Percentiles rank a stretch among this genome's conserved stretches.
Conservation (phyloP, 805 yeast species). For the Candida adriatica region DNA sequence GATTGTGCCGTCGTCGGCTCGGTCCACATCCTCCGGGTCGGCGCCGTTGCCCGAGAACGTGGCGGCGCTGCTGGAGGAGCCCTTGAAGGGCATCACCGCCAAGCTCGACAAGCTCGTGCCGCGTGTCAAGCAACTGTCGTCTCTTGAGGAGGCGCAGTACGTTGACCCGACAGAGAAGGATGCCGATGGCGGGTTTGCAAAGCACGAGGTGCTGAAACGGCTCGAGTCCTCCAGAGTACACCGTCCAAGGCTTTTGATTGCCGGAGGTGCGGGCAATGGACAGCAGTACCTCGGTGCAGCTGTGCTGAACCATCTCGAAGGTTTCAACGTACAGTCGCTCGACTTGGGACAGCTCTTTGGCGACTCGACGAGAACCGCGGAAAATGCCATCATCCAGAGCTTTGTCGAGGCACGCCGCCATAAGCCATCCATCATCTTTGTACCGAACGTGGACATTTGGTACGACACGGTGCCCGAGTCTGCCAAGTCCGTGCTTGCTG, state of each 20-base stretch:
- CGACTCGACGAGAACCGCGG: constrained; percentile 77
- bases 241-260: constrained; percentile 71
- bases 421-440: constrained; percentile 76
- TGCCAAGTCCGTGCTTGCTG: constrained; percentile 64
- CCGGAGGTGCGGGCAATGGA: constrained; percentile 77
- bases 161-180: constrained; percentile 51
- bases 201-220: constrained; percentile 51
- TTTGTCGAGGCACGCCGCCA: constrained; percentile 86
- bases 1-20: constrained; percentile 86
- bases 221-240: constrained; percentile 59
- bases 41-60: constrained; percentile 75
- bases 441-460: constrained; percentile 83
- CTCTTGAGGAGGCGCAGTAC: constrained; percentile 64
- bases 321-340: constrained; percentile 79
- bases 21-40: constrained; percentile 69
- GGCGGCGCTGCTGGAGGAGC: constrained; percentile 51
- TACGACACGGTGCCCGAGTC: constrained; percentile 56
- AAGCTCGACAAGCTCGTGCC: constrained; percentile 60
- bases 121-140: constrained; percentile 40
- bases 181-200: constrained; percentile 58
- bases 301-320: constrained; percentile 73
- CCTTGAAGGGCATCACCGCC: constrained; percentile 38
- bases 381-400: constrained; percentile 74
- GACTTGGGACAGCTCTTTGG: constrained; percentile 74
- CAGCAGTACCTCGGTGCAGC: constrained; percentile 84